These are phyloP conservation scores for Carex cristatella DNA, from an alignment of 176 grass and related monocot species.

Conservation along the genomic window DNA sequence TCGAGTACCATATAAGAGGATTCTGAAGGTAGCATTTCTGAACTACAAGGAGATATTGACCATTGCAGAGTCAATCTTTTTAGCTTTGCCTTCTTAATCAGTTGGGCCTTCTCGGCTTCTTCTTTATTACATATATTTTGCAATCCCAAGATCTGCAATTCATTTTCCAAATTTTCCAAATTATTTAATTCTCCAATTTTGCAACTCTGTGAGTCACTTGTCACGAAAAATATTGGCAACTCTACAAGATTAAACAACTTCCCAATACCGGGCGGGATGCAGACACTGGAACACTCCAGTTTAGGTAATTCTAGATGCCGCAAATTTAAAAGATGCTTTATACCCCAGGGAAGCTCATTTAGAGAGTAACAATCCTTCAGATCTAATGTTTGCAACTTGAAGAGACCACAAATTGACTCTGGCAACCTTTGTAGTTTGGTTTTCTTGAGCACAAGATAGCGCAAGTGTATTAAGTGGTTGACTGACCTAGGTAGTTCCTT, in stretches of 20 bases:
- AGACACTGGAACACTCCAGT: not conserved
- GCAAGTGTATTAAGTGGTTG: not conserved
- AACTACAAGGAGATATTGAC: constrained; percentile 18
- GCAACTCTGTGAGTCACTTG: constrained; percentile 13
- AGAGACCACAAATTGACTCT: constrained; percentile 11
- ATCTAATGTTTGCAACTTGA: constrained; percentile 39
- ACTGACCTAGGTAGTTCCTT: not conserved
- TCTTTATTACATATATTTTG: constrained; percentile 17
- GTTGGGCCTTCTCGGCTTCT: not conserved
- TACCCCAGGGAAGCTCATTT: constrained; percentile 25
- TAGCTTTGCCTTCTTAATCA: constrained; percentile 24
- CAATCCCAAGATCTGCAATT: constrained; percentile 27
- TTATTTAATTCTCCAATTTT: constrained; percentile 31
- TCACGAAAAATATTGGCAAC: constrained; percentile 23
- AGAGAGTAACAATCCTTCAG: constrained; percentile 27
- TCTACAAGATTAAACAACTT: constrained; percentile 30
- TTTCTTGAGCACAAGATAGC: not conserved
- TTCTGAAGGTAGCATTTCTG: not conserved
- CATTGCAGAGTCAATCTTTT: constrained; percentile 26
- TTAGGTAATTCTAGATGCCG: constrained; percentile 32
- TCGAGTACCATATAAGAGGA: constrained; percentile 5
- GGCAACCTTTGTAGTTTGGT: not conserved
- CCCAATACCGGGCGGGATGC: constrained; percentile 29
- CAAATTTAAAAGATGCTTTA: constrained; percentile 30
- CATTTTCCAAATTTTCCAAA: constrained; percentile 34